Percentiles rank a stretch among this genome's conserved stretches.
phyloP scores from a whole-genome alignment of 2,329 filamentous ascomycete genomes.

The Claviceps africana region DNA sequence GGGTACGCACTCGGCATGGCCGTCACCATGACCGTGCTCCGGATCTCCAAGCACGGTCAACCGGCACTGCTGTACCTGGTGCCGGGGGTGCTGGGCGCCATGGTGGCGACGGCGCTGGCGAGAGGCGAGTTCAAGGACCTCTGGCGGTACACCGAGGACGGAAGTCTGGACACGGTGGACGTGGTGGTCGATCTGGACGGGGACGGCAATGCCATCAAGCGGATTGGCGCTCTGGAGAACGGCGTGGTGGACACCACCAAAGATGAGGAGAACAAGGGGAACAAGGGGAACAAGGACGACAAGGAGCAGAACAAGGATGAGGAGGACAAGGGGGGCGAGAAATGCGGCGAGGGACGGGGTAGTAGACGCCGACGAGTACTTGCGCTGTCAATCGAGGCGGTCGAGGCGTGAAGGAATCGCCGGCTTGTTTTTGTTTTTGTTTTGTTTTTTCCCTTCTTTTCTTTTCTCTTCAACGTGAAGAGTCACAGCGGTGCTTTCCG shows the following conservation, averaged over 20 bases:
- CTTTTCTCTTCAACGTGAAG: background rate
- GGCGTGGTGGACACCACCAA: slow-evolving; percentile 23
- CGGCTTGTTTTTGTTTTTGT: background rate
- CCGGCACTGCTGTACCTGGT: slow-evolving; percentile 88
- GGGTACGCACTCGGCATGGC: slow-evolving; percentile 73
- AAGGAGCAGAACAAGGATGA: slow-evolving; percentile 1
- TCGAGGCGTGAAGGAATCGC: slow-evolving; percentile 6
- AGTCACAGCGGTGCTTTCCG: too few relatives aligned
- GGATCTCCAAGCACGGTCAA: slow-evolving; percentile 68
- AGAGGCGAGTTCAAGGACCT: slow-evolving; percentile 61
- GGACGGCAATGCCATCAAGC: slow-evolving; percentile 30
- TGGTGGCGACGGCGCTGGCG: slow-evolving; percentile 60
- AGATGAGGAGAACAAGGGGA: slow-evolving; percentile 14
- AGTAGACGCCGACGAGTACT: slow-evolving; percentile 19
- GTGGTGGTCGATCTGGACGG: slow-evolving; percentile 41
- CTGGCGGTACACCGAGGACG: slow-evolving; percentile 72
- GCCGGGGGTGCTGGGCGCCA: slow-evolving; percentile 59
- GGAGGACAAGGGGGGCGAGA: slow-evolving; percentile 3
- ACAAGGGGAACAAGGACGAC: slow-evolving; percentile 4
- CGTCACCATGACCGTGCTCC: slow-evolving; percentile 60
- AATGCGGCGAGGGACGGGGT: slow-evolving; percentile 6
- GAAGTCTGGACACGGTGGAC: slow-evolving; percentile 39
- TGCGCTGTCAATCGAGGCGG: slow-evolving; percentile 20
- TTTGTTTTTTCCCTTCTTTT: background rate
- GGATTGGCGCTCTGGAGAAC: slow-evolving; percentile 23